These are phyloP conservation scores for Linnemannia hyalina DNA, from an alignment of 192 early-diverging fungal genomes.

Conservation along the genomic window DNA sequence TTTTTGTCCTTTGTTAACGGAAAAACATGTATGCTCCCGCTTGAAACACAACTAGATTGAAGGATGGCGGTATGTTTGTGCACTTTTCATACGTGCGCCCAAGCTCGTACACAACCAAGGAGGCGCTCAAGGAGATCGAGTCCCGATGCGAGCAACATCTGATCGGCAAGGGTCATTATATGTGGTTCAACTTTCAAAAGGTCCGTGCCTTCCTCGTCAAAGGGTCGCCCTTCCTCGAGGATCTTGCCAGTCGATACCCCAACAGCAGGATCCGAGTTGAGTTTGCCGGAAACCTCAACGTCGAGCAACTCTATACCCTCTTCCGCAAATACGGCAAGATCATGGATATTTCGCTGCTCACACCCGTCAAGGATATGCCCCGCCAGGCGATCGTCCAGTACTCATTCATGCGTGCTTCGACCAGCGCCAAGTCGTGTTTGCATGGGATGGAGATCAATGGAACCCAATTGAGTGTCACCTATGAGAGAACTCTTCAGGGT, in stretches of 20 bases:
- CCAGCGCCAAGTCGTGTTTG: conserved; percentile 91
- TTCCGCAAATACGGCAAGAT: conserved; percentile 89
- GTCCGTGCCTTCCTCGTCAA: conserved; percentile 77
- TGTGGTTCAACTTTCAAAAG: conserved; percentile 76
- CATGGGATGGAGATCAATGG: conserved; percentile 81
- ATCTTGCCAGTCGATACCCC: conserved; percentile 72
- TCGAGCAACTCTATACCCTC: conserved; percentile 69
- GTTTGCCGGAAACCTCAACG: conserved; percentile 28
- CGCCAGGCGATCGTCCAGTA: conserved; percentile 87
- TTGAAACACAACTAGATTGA: conserved; percentile 38
- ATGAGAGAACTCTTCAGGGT: conserved; percentile 66
- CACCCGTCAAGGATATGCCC: conserved; percentile 76
- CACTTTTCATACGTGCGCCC: conserved; percentile 63
- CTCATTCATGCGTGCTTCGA: conserved; percentile 79
- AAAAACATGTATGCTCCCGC: not conserved
- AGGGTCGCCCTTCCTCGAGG: conserved; percentile 80
- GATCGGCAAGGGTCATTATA: conserved; percentile 64
- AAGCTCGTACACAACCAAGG: conserved; percentile 37
- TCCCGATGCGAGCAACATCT: conserved; percentile 67
- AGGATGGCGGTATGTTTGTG: conserved; percentile 68
- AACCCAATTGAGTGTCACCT: conserved; percentile 74
- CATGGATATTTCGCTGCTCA: conserved; percentile 75
- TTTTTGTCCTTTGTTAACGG: not conserved
- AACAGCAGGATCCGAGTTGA: conserved; percentile 43
- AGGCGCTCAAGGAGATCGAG: conserved; percentile 61